phyloP scores from a whole-genome alignment of 768 basidiomycete species.

The Paxillus involutus region DNA sequence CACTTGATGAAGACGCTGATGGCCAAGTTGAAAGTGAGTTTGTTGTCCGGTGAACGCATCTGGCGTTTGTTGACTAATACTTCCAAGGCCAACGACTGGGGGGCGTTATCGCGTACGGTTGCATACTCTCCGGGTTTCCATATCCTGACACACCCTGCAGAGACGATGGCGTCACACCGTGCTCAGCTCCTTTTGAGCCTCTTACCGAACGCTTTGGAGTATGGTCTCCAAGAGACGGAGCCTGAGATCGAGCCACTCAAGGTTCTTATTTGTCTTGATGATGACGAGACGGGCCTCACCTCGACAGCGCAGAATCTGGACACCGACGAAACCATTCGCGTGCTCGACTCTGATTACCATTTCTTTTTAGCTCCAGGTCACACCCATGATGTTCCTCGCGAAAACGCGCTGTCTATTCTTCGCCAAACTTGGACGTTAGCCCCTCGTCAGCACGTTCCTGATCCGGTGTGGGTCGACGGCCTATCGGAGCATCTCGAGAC shows the following conservation, averaged over 20 bases:
- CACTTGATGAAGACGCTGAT: slow-evolving; percentile 55
- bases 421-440: slow-evolving; percentile 26
- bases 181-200: slow-evolving; percentile 37
- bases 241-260: slow-evolving; percentile 46
- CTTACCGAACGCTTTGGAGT: slow-evolving; percentile 44
- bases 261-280: slow-evolving; percentile 25
- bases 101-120: slow-evolving; percentile 51
- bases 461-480: slow-evolving; percentile 37
- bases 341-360: slow-evolving; percentile 23
- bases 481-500: slow-evolving; percentile 36
- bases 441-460: slow-evolving; percentile 28
- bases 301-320: slow-evolving; percentile 42
- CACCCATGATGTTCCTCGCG: slow-evolving; percentile 3
- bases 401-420: slow-evolving; percentile 10
- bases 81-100: slow-evolving; percentile 53
- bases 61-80: neutral
- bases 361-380: slow-evolving; percentile 28
- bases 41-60: neutral
- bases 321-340: slow-evolving; percentile 37
- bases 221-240: slow-evolving; percentile 41
- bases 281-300: neutral
- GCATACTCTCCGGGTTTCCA: no score
- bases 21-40: slow-evolving; percentile 55
- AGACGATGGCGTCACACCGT: slow-evolving; percentile 43
- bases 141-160: slow-evolving; percentile 17